A percentile compares a stretch with the other conserved stretches of the same genome.
Evolutionary conservation across 495 filamentous ascomycete genomes (phyloP).

Genomic region (Penicillium diatomitis): DNA sequence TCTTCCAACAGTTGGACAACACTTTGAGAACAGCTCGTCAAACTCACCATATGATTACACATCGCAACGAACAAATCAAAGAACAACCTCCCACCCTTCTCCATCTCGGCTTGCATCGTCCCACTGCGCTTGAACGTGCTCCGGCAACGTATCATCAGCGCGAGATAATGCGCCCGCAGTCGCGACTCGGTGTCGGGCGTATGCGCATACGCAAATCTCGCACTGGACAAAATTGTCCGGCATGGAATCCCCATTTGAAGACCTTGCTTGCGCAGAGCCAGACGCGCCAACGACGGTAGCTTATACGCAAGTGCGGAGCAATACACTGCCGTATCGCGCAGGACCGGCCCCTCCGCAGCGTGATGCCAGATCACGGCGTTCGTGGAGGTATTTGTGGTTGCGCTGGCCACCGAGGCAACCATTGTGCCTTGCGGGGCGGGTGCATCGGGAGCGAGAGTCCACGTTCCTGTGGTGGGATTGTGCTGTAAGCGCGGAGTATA

Average conservation of each 20-base stretch:
- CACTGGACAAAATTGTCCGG: slow-evolving; percentile 73
- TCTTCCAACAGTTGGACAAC: not conserved
- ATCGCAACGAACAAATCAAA: slow-evolving; percentile 91
- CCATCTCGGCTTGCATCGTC: slow-evolving; percentile 96
- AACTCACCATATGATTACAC: slow-evolving; percentile 72
- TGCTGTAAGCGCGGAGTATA: slow-evolving; percentile 73
- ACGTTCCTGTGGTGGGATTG: slow-evolving; percentile 56
- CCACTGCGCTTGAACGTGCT: slow-evolving; percentile 86
- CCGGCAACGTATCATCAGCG: slow-evolving; percentile 77
- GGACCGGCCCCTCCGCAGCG: slow-evolving; percentile 53
- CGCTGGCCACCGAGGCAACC: not conserved
- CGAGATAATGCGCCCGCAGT: slow-evolving; percentile 83
- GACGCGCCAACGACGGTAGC: slow-evolving; percentile 70
- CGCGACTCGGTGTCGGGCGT: slow-evolving; percentile 84
- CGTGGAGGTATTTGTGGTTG: slow-evolving; percentile 7
- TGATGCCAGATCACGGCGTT: slow-evolving; percentile 66
- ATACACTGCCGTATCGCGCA: slow-evolving; percentile 88
- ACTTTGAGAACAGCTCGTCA: not conserved
- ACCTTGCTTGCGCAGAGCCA: slow-evolving; percentile 80
- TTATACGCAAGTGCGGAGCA: slow-evolving; percentile 77
- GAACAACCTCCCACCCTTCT: slow-evolving; percentile 74
- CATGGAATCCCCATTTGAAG: slow-evolving; percentile 73
- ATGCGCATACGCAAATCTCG: slow-evolving; percentile 79
- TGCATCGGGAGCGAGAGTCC: slow-evolving; percentile 51
- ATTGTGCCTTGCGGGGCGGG: not conserved